Conservation (phyloP, 2,329 filamentous ascomycete species). For the Didymella exigua region DNA sequence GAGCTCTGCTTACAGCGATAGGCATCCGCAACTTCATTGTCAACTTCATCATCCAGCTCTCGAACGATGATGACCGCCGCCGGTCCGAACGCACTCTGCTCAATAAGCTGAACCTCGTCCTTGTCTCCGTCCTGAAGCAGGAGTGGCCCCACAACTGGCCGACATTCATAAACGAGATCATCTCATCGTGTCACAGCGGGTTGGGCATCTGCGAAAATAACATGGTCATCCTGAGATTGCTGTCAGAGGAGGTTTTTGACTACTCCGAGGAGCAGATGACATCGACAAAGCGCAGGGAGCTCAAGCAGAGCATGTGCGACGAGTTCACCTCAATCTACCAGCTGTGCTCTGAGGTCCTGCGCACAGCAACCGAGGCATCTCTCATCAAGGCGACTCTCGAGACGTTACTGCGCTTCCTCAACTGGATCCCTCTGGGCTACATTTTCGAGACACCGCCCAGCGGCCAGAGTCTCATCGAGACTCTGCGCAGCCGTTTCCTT, state of each 20-base stretch:
- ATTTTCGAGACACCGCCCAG: slow-evolving; percentile 88
- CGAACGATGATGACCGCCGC: slow-evolving; percentile 85
- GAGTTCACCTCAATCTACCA: slow-evolving; percentile 99
- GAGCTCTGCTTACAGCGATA: slow-evolving; percentile 46
- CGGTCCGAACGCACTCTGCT: slow-evolving; percentile 84
- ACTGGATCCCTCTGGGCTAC: slow-evolving; percentile 98
- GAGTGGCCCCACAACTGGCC: slow-evolving; percentile 99
- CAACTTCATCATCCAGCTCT: slow-evolving; percentile 95
- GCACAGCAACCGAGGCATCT: slow-evolving; percentile 83
- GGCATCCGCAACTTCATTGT: slow-evolving; percentile 99
- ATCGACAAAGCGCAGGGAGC: slow-evolving; percentile 92
- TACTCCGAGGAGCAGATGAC: slow-evolving; percentile 99
- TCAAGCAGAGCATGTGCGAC: slow-evolving; percentile 98
- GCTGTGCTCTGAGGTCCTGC: slow-evolving; percentile 93
- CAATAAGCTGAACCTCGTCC: slow-evolving; percentile 97
- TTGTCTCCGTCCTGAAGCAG: slow-evolving; percentile 97
- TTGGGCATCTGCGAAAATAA: slow-evolving; percentile 99
- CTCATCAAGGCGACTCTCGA: slow-evolving; percentile 96
- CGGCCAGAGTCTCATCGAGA: slow-evolving; percentile 77
- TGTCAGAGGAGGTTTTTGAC: slow-evolving; percentile 98
- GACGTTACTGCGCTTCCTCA: slow-evolving; percentile 93
- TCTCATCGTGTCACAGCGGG: slow-evolving; percentile 92
- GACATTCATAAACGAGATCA: slow-evolving; percentile 99
- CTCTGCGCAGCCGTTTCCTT: slow-evolving; percentile 87
- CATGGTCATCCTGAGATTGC: slow-evolving; percentile 93